Conservation (phyloP, 768 basidiomycete species). For the Serpula lacrymans region DNA sequence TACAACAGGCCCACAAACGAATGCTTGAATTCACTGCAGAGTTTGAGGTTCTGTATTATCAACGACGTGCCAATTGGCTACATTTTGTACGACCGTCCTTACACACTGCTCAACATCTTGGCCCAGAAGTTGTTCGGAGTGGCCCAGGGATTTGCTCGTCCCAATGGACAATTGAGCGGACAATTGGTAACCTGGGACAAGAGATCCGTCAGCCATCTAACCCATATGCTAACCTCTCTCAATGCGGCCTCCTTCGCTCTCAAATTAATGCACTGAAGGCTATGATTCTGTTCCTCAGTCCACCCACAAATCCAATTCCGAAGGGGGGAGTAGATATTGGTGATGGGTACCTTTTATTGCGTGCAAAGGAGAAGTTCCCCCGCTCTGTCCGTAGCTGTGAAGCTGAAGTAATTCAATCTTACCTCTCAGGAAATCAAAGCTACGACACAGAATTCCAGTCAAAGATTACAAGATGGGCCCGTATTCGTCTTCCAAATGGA, state of each 20-base stretch:
- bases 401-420: not conserved
- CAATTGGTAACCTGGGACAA: too few species aligned
- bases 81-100: constrained; percentile 17
- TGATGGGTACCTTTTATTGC: constrained; percentile 11
- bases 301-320: not conserved
- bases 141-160: too few species aligned
- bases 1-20: too few species aligned
- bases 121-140: constrained; percentile 10
- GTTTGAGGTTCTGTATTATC: too few species aligned
- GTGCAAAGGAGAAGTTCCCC: constrained; percentile 1
- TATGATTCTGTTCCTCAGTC: not conserved
- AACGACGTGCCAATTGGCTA: too few species aligned
- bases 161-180: too few species aligned
- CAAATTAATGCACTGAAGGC: not conserved
- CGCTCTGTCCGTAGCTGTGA: not conserved
- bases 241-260: too few species aligned
- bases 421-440: constrained; percentile 1
- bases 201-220: too few species aligned
- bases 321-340: constrained; percentile 9
- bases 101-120: constrained; percentile 15
- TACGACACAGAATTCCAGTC: constrained; percentile 1
- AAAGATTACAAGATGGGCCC: constrained; percentile 15
- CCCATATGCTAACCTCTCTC: too few species aligned
- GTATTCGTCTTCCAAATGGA: constrained; percentile 17
- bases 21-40: constrained; percentile 10